Percentiles rank a stretch among this genome's conserved stretches.
Evolutionary conservation across 2,329 filamentous ascomycete species (phyloP).

Genomic region (Epichloe gansuensis): DNA sequence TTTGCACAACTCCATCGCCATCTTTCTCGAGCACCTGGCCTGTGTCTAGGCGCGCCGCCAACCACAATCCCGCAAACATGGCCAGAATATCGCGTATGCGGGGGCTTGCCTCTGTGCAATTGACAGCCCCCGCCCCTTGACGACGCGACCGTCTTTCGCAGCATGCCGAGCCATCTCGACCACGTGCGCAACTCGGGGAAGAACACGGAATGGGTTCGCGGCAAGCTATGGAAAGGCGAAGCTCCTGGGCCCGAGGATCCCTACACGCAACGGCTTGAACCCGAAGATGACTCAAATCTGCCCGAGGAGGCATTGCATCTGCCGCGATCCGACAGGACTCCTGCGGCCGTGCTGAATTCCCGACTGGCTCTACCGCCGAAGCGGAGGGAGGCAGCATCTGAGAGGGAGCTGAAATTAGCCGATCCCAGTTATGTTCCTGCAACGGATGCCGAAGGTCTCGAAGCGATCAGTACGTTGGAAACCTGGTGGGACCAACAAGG

Average conservation of each 20-base stretch:
- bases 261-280: slow-evolving; percentile 22
- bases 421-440: slow-evolving; percentile 36
- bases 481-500: slow-evolving; percentile 42
- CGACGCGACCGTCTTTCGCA: slow-evolving; percentile 17
- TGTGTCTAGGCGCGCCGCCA: background rate
- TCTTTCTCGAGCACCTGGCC: background rate
- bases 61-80: slow-evolving; percentile 20
- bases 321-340: slow-evolving; percentile 12
- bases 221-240: slow-evolving; percentile 28
- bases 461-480: slow-evolving; percentile 33
- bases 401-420: slow-evolving; percentile 18
- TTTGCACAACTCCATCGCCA: background rate
- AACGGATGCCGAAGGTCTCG: slow-evolving; percentile 29
- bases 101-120: slow-evolving; percentile 20
- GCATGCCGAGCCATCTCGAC: slow-evolving; percentile 22
- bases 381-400: slow-evolving; percentile 21
- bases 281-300: slow-evolving; percentile 17
- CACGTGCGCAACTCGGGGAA: slow-evolving; percentile 19
- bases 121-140: slow-evolving; percentile 11
- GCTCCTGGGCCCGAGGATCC: slow-evolving; percentile 27
- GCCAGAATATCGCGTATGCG: slow-evolving; percentile 29
- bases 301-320: slow-evolving; percentile 18
- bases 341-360: slow-evolving; percentile 16
- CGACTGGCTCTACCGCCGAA: slow-evolving; percentile 22
- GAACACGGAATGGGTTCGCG: slow-evolving; percentile 26